Conservation (phyloP, 2,329 filamentous ascomycete species). For the Hawksworthiomyces lignivorus region DNA sequence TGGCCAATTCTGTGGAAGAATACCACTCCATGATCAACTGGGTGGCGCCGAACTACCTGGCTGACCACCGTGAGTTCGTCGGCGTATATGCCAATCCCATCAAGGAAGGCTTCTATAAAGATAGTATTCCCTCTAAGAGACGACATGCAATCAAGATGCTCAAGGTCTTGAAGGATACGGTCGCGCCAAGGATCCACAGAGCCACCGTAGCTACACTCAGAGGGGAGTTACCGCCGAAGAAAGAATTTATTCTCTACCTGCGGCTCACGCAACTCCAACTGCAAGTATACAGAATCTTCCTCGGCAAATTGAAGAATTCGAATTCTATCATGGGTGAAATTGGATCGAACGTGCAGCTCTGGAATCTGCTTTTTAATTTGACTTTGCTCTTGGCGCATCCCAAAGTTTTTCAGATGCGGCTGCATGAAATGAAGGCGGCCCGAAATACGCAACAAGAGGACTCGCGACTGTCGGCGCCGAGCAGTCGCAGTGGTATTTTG, state of each 20-base stretch:
- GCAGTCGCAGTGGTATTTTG: constrained; percentile 13
- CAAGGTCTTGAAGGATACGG: constrained; percentile 59
- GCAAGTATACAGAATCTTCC: constrained; percentile 49
- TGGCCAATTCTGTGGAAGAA: constrained; percentile 77
- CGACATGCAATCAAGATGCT: constrained; percentile 59
- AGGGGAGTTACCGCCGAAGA: constrained; percentile 63
- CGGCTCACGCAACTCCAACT: constrained; percentile 60
- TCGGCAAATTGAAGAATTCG: constrained; percentile 19
- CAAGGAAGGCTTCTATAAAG: constrained; percentile 57
- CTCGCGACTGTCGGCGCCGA: too few species aligned
- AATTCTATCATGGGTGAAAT: constrained; percentile 3
- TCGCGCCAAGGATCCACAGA: constrained; percentile 72
- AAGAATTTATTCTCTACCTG: constrained; percentile 73
- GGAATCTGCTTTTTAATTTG: constrained; percentile 36
- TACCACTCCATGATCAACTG: constrained; percentile 85
- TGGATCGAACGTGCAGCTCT: constrained; percentile 17
- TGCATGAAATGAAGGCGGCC: constrained; percentile 18
- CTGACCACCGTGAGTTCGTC: constrained; percentile 59
- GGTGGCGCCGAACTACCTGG: constrained; percentile 74
- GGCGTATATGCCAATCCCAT: constrained; percentile 67
- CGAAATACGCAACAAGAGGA: background rate
- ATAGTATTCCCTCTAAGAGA: constrained; percentile 50
- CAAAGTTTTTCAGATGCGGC: constrained; percentile 33
- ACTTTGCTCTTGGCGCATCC: constrained; percentile 46
- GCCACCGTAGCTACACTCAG: constrained; percentile 59